phyloP scores from a whole-genome alignment of 352 stramenopile species.

The Phytophthora rubi region DNA sequence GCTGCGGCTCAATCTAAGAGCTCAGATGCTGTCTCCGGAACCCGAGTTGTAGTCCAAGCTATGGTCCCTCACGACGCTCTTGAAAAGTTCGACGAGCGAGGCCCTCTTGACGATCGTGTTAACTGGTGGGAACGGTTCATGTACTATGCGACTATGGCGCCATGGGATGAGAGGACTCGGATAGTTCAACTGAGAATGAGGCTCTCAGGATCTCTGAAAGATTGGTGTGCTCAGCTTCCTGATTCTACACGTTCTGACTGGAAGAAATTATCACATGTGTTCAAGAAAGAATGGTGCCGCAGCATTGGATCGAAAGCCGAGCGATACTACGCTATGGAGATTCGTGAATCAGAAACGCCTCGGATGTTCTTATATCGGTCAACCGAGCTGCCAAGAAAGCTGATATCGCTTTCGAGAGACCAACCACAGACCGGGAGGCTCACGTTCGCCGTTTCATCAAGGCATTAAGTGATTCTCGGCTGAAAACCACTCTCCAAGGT shows the following conservation, averaged over 20 bases:
- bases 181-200: background rate
- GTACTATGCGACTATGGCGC: conserved; percentile 3
- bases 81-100: background rate
- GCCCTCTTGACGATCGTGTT: background rate
- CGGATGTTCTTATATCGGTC: background rate
- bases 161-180: background rate
- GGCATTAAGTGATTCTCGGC: too few relatives aligned
- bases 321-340: background rate
- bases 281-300: background rate
- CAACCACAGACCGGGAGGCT: background rate
- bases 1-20: too few relatives aligned
- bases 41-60: too few relatives aligned
- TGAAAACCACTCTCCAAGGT: too few relatives aligned
- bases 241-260: background rate
- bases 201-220: background rate
- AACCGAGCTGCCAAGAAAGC: background rate
- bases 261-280: background rate
- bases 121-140: conserved; percentile 14
- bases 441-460: background rate
- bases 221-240: background rate
- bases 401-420: background rate
- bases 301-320: background rate
- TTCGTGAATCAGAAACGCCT: background rate
- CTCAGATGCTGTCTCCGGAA: too few relatives aligned
- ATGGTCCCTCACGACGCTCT: too few relatives aligned